phyloP scores from a whole-genome alignment of 495 filamentous ascomycete genomes.

The Neurospora pannonica region DNA sequence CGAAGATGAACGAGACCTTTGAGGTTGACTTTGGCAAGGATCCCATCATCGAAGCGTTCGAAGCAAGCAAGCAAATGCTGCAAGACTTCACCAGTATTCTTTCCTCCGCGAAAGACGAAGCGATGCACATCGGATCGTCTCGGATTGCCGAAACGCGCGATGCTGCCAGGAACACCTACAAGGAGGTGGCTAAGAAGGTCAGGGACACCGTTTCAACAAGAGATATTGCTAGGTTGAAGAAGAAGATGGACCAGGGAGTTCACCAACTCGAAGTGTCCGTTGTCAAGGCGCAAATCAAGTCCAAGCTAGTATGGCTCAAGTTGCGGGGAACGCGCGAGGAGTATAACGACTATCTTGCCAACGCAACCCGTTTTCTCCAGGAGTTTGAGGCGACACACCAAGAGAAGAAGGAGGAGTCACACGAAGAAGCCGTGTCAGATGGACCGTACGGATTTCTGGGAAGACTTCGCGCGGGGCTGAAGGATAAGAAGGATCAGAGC shows the following conservation, averaged over 20 bases:
- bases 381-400: not conserved
- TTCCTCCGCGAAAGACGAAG: conserved; percentile 23
- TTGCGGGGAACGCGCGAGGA: conserved; percentile 32
- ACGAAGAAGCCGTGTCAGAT: not conserved
- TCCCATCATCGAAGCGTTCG: conserved; percentile 24
- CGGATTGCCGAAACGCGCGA: conserved; percentile 21
- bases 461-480: not conserved
- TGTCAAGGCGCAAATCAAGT: conserved; percentile 33
- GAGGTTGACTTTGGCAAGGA: conserved; percentile 32
- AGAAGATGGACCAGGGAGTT: conserved; percentile 22
- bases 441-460: not conserved
- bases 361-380: conserved; percentile 26
- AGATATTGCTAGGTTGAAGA: conserved; percentile 7
- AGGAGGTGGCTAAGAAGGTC: conserved; percentile 16
- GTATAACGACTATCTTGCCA: conserved; percentile 29
- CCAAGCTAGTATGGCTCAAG: conserved; percentile 40
- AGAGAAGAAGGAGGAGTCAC: not conserved
- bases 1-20: conserved; percentile 38
- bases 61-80: conserved; percentile 30
- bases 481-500: not conserved
- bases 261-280: conserved; percentile 16
- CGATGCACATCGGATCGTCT: conserved; percentile 13
- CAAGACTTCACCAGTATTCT: conserved; percentile 26
- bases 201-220: conserved; percentile 12
- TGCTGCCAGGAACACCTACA: conserved; percentile 22